A percentile compares a stretch with the other conserved stretches of the same genome.
These are phyloP conservation scores for Nicotiana knightiana DNA, from an alignment of 257 asterid species.

Conservation along the genomic window DNA sequence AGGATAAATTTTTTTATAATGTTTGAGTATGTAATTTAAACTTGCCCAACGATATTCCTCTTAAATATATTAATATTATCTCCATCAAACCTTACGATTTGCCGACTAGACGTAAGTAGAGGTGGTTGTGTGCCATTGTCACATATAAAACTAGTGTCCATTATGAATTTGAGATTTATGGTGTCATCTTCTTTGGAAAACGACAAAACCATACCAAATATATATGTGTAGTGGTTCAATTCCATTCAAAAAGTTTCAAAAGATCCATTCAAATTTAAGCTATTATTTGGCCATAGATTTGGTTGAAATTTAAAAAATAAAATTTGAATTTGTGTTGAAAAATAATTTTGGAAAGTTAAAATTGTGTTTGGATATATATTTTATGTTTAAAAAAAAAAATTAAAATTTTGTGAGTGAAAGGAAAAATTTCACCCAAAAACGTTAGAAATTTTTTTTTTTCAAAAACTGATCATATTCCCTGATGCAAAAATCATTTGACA, in stretches of 20 bases:
- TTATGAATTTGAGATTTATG: not conserved
- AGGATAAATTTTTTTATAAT: not conserved
- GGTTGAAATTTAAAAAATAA: too few relatives aligned
- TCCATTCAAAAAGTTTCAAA: not conserved
- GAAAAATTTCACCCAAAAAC: too few relatives aligned
- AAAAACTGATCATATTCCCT: too few relatives aligned
- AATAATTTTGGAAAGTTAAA: too few relatives aligned
- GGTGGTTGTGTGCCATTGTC: not conserved
- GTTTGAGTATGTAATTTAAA: not conserved
- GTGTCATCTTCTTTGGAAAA: not conserved
- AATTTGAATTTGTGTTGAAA: too few relatives aligned
- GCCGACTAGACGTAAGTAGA: not conserved
- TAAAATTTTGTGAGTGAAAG: too few relatives aligned
- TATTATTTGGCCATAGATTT: too few relatives aligned
- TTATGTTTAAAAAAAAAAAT: too few relatives aligned
- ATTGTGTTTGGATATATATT: too few relatives aligned
- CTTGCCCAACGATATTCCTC: not conserved
- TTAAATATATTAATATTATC: not conserved
- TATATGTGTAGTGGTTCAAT: not conserved
- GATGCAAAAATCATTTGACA: too few relatives aligned
- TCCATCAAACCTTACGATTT: not conserved
- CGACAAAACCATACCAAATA: not conserved
- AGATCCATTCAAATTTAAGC: not conserved
- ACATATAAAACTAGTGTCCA: not conserved
- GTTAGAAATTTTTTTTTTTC: too few relatives aligned